Conservation (phyloP, 2,329 filamentous ascomycete species). For the Teratosphaeria gauchensis region DNA sequence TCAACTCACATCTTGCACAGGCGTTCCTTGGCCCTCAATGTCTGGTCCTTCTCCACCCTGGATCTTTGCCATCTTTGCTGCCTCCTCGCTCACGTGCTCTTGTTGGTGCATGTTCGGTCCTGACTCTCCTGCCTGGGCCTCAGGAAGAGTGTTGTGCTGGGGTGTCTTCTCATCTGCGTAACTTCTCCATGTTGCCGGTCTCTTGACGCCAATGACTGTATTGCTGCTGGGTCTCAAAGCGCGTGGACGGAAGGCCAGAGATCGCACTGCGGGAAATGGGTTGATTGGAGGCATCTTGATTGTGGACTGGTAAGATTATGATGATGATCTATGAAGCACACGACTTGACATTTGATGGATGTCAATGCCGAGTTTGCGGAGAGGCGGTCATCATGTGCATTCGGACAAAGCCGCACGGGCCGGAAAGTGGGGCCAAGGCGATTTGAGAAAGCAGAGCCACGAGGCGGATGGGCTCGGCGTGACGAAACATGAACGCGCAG, state of each 20-base stretch:
- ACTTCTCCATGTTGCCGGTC: conserved; percentile 9
- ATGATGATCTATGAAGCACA: background rate
- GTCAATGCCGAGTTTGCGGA: background rate
- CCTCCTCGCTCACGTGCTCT: conserved; percentile 56
- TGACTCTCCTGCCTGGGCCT: conserved; percentile 11
- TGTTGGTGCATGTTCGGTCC: conserved; percentile 45
- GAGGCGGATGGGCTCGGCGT: background rate
- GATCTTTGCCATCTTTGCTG: conserved; percentile 49
- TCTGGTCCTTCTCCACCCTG: conserved; percentile 51
- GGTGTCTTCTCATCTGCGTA: conserved; percentile 17
- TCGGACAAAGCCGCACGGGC: too few relatives aligned
- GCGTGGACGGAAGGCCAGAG: conserved; percentile 5
- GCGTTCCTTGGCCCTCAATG: conserved; percentile 51
- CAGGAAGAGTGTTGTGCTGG: conserved; percentile 19
- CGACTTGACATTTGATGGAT: background rate
- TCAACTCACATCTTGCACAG: conserved; percentile 51
- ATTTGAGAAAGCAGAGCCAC: background rate
- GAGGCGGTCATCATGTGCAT: background rate
- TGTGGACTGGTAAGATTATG: background rate
- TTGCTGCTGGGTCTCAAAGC: conserved; percentile 13
- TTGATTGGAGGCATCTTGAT: background rate
- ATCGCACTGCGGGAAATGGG: conserved; percentile 1
- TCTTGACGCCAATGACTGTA: conserved; percentile 12
- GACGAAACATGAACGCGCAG: background rate
- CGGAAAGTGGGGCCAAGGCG: background rate